Conservation (phyloP, 208 protist genomes). For the Trichomonas tenax region DNA sequence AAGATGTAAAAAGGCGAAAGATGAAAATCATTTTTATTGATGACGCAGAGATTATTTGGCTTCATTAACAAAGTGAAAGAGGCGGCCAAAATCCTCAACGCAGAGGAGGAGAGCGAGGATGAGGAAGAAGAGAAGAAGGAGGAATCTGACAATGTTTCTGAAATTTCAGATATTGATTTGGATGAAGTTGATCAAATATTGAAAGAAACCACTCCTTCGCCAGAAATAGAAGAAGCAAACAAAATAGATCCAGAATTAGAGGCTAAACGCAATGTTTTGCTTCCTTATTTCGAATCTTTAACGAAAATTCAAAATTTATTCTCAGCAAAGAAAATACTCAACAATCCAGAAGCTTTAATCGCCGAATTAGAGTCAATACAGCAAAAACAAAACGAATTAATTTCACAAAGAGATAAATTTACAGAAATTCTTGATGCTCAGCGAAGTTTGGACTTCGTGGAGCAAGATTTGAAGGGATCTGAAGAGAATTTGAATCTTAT, state of each 20-base stretch:
- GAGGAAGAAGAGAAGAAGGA: neutral
- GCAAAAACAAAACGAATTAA: neutral
- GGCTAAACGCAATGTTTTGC: neutral
- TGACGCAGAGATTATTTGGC: neutral
- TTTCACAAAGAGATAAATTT: neutral
- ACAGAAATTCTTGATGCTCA: neutral
- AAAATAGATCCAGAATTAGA: neutral
- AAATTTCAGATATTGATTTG: neutral
- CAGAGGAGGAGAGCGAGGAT: neutral
- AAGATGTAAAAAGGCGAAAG: neutral
- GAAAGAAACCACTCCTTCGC: neutral
- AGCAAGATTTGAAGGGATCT: neutral
- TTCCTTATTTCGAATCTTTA: neutral
- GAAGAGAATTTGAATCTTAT: neutral
- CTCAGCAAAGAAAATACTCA: neutral
- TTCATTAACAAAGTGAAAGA: neutral
- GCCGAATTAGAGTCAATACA: neutral
- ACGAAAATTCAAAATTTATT: neutral
- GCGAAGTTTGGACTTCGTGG: neutral
- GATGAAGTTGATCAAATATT: neutral
- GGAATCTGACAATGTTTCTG: neutral
- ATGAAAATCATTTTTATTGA: neutral
- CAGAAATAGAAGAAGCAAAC: neutral
- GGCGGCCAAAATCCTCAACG: neutral
- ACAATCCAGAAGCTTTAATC: neutral